A percentile compares a stretch with the other conserved stretches of the same genome.
These are phyloP conservation scores for Copromyces sp. DNA, from an alignment of 495 filamentous ascomycete genomes.

Conservation along the genomic window DNA sequence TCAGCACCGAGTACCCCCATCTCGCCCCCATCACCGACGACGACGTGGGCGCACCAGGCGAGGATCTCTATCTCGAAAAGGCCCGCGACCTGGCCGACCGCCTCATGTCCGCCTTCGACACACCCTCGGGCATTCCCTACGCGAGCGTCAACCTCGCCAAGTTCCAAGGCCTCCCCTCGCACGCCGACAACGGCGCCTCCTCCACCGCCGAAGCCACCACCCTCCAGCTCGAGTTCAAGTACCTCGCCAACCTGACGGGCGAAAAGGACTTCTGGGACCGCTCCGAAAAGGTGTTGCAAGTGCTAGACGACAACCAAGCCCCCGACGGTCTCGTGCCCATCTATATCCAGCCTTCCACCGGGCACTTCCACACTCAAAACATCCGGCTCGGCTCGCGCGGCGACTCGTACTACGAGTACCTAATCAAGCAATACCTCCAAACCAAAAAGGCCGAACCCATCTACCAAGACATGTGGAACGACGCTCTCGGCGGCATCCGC, in stretches of 20 bases:
- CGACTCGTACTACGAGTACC: conserved; percentile 96
- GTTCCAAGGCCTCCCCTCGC: conserved; percentile 61
- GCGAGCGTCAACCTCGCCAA: conserved; percentile 82
- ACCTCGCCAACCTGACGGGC: conserved; percentile 87
- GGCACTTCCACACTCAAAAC: conserved; percentile 68
- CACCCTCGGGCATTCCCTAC: conserved; percentile 74
- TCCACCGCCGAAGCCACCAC: conserved; percentile 90
- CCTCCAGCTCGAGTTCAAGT: conserved; percentile 94
- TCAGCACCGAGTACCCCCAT: conserved; percentile 62
- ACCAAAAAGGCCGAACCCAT: conserved; percentile 77
- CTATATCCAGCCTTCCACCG: conserved; percentile 70
- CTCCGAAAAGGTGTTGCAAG: conserved; percentile 83
- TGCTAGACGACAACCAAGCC: conserved; percentile 68
- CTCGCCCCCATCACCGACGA: conserved; percentile 57
- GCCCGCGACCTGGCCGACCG: conserved; percentile 86
- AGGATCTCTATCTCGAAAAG: conserved; percentile 93
- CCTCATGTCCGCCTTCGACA: conserved; percentile 78
- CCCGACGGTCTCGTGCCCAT: conserved; percentile 84
- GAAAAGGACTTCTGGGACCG: conserved; percentile 84
- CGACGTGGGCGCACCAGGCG: conserved; percentile 54
- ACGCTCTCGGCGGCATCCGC: conserved; percentile 72
- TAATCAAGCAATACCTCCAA: conserved; percentile 94
- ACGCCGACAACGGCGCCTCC: conserved; percentile 79
- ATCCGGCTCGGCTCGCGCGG: conserved; percentile 88
- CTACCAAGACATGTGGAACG: conserved; percentile 88